Evolutionary conservation across 2,329 filamentous ascomycete species (phyloP).

Genomic region (Cryphonectria nitschkei): DNA sequence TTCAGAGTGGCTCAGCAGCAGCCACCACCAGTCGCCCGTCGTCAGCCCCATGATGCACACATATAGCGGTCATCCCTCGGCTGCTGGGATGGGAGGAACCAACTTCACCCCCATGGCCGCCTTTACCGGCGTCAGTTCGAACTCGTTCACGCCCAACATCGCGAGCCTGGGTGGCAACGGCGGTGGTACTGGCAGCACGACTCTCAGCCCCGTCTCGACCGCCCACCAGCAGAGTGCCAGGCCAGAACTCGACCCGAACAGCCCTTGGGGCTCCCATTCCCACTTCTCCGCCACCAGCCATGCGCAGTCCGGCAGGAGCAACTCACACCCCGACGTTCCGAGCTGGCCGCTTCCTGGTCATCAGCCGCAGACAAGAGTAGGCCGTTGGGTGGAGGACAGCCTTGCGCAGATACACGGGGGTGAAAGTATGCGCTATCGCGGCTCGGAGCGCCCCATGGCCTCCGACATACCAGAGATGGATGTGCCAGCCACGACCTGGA

Average conservation of each 20-base stretch:
- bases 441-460: slow-evolving; percentile 53
- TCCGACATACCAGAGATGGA: slow-evolving; percentile 50
- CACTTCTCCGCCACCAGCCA: slow-evolving; percentile 50
- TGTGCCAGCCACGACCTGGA: slow-evolving; percentile 57
- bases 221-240: slow-evolving; percentile 39
- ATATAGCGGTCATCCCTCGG: slow-evolving; percentile 32
- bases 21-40: slow-evolving; percentile 32
- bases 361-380: slow-evolving; percentile 51
- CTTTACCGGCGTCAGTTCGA: slow-evolving; percentile 37
- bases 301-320: slow-evolving; percentile 49
- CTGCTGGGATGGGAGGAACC: slow-evolving; percentile 35
- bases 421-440: slow-evolving; percentile 40
- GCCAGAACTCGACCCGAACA: slow-evolving; percentile 48
- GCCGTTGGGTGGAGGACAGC: slow-evolving; percentile 51
- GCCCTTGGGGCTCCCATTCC: slow-evolving; percentile 48
- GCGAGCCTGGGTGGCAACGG: neutral
- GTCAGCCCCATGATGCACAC: slow-evolving; percentile 37
- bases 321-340: slow-evolving; percentile 51
- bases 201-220: slow-evolving; percentile 38
- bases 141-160: slow-evolving; percentile 37
- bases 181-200: slow-evolving; percentile 16
- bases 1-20: slow-evolving; percentile 53
- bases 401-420: slow-evolving; percentile 14
- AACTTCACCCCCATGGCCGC: slow-evolving; percentile 36
- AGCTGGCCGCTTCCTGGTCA: slow-evolving; percentile 46